phyloP scores from a whole-genome alignment of 148 eudicot species.

The Nepenthes mirabilis region DNA sequence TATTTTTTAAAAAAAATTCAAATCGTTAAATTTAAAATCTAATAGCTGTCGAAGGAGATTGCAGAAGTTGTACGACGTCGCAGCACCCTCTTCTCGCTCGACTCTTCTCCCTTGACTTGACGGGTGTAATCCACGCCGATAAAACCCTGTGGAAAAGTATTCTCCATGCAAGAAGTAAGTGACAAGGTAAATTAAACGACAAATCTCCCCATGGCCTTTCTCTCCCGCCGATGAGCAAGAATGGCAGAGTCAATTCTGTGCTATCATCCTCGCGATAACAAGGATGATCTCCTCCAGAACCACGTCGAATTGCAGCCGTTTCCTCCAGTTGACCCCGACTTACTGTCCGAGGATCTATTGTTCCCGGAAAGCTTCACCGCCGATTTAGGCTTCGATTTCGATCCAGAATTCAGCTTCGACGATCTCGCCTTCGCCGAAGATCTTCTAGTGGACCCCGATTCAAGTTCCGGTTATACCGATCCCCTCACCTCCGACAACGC shows the following conservation, averaged over 20 bases:
- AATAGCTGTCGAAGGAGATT: too few relatives aligned
- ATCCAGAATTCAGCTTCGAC: conserved; percentile 40
- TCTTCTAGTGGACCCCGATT: conserved; percentile 16
- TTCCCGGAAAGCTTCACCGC: conserved; percentile 10
- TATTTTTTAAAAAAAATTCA: too few relatives aligned
- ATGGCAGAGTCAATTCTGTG: conserved; percentile 11
- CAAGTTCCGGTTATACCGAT: conserved; percentile 6
- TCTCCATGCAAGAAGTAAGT: too few relatives aligned
- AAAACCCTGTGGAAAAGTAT: too few relatives aligned
- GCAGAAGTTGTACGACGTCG: too few relatives aligned
- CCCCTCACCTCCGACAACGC: background rate
- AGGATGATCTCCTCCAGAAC: background rate
- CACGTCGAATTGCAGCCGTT: conserved; percentile 10
- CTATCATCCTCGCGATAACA: conserved; percentile 1
- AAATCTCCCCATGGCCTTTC: too few relatives aligned
- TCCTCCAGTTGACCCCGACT: conserved; percentile 22
- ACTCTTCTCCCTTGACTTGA: too few relatives aligned
- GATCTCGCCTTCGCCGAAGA: conserved; percentile 38
- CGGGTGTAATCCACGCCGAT: too few relatives aligned
- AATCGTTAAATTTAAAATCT: too few relatives aligned
- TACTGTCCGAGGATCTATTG: conserved; percentile 19
- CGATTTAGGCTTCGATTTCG: conserved; percentile 18
- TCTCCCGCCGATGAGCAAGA: background rate
- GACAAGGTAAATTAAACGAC: too few relatives aligned
- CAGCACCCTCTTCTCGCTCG: too few relatives aligned